These are phyloP conservation scores for Nannochloris sp. DNA, from an alignment of 139 green algal species.

Conservation along the genomic window DNA sequence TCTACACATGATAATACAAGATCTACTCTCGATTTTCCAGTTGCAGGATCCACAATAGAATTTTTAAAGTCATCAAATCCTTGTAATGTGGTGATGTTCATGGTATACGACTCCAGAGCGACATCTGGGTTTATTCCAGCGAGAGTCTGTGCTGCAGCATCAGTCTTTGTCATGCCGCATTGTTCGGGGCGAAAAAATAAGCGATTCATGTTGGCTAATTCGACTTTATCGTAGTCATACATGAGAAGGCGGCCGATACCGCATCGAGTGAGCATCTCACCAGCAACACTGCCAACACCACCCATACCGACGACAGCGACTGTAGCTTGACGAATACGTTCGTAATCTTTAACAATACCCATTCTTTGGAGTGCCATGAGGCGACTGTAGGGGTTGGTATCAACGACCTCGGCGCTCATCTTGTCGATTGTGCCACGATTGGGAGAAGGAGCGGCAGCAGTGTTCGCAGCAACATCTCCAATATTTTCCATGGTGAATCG, in stretches of 20 bases:
- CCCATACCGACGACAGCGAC: constrained; percentile 85
- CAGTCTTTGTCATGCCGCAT: constrained; percentile 94
- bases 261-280: constrained; percentile 96
- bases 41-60: constrained; percentile 4
- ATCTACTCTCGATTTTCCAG: constrained; percentile 62
- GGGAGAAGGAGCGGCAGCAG: too few relatives aligned
- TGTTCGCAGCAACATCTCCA: too few relatives aligned
- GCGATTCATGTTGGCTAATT: constrained; percentile 98
- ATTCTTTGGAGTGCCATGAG: constrained; percentile 95
- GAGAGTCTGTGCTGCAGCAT: constrained; percentile 81
- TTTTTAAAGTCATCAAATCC: constrained; percentile 82
- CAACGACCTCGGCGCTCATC: constrained; percentile 79
- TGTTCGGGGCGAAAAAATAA: constrained; percentile 97
- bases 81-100: constrained; percentile 94
- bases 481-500: neutral
- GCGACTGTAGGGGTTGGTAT: constrained; percentile 83
- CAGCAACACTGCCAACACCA: constrained; percentile 89
- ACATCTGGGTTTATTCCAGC: constrained; percentile 92
- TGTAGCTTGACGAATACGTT: constrained; percentile 71
- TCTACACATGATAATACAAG: constrained; percentile 94
- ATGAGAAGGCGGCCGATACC: constrained; percentile 89
- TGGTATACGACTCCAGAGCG: constrained; percentile 77
- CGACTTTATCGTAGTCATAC: constrained; percentile 93
- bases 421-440: constrained; percentile 33
- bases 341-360: constrained; percentile 93